phyloP scores from a whole-genome alignment of 805 yeast species.

The Suhomyces sp. region DNA sequence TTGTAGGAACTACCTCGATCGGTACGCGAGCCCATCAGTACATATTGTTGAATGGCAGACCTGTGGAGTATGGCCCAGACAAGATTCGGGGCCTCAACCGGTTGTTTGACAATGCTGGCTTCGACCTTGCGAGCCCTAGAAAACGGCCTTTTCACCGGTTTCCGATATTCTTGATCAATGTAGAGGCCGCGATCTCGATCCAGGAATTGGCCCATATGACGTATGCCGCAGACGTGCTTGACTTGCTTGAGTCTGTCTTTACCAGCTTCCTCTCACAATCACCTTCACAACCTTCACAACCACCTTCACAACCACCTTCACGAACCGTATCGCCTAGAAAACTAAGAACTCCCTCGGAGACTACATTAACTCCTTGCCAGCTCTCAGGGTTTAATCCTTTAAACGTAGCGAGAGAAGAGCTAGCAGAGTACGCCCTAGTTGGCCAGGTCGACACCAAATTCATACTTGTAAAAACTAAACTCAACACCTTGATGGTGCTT shows the following conservation, averaged over 20 bases:
- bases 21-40: conserved; percentile 42
- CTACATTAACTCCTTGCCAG: neutral
- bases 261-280: conserved; percentile 7
- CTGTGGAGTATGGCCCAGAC: conserved; percentile 12
- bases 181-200: conserved; percentile 19
- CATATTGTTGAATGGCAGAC: conserved; percentile 43
- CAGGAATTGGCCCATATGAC: conserved; percentile 44
- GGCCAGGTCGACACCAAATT: conserved; percentile 66
- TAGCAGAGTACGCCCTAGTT: conserved; percentile 27
- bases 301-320: no score
- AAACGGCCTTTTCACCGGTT: conserved; percentile 27
- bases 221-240: conserved; percentile 22
- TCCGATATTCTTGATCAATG: conserved; percentile 38
- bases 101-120: conserved; percentile 17
- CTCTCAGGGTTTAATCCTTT: no score
- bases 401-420: neutral
- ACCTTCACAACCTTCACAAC: no score
- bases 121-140: conserved; percentile 3
- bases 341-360: no score
- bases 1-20: conserved; percentile 36
- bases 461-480: conserved; percentile 38
- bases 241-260: conserved; percentile 27
- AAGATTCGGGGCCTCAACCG: conserved; percentile 18
- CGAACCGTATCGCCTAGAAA: no score
- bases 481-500: conserved; percentile 37